Evolutionary conservation across 306 rosid genomes (phyloP).

Genomic region (Lathyrus sativus): DNA sequence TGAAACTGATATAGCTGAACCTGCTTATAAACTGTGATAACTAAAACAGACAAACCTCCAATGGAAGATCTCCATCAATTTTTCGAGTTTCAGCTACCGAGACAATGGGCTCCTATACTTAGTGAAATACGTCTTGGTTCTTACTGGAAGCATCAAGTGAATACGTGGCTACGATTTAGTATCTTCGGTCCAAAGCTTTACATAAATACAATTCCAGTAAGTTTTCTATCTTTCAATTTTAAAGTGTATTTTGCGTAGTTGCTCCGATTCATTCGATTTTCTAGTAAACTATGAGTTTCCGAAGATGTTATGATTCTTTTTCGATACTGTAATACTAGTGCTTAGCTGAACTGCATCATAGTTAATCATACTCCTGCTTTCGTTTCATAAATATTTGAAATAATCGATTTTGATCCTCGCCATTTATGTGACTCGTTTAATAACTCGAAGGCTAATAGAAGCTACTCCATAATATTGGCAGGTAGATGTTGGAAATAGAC

Average conservation of each 20-base stretch:
- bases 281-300: too few relatives aligned
- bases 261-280: too few relatives aligned
- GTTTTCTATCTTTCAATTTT: slow-evolving; percentile 24
- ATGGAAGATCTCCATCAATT: slow-evolving; percentile 80
- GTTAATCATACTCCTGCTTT: too few relatives aligned
- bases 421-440: too few relatives aligned
- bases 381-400: too few relatives aligned
- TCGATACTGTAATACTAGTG: too few relatives aligned
- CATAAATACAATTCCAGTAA: slow-evolving; percentile 74
- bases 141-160: slow-evolving; percentile 64
- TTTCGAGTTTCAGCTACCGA: slow-evolving; percentile 88
- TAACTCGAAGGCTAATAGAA: too few relatives aligned
- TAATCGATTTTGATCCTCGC: too few relatives aligned
- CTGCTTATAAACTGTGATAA: slow-evolving; percentile 13
- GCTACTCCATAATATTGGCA: slow-evolving; percentile 5
- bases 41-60: slow-evolving; percentile 80
- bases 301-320: too few relatives aligned
- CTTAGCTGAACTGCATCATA: too few relatives aligned
- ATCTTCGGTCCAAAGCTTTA: slow-evolving; percentile 81
- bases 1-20: slow-evolving; percentile 26
- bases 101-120: slow-evolving; percentile 85
- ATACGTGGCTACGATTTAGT: slow-evolving; percentile 70
- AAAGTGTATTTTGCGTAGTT: neutral
- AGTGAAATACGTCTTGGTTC: slow-evolving; percentile 86
- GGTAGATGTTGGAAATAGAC: slow-evolving; percentile 92